Percentiles rank a stretch among this genome's conserved stretches.
Conservation (phyloP, 305 asterid species). For the Rubia peregrina region DNA sequence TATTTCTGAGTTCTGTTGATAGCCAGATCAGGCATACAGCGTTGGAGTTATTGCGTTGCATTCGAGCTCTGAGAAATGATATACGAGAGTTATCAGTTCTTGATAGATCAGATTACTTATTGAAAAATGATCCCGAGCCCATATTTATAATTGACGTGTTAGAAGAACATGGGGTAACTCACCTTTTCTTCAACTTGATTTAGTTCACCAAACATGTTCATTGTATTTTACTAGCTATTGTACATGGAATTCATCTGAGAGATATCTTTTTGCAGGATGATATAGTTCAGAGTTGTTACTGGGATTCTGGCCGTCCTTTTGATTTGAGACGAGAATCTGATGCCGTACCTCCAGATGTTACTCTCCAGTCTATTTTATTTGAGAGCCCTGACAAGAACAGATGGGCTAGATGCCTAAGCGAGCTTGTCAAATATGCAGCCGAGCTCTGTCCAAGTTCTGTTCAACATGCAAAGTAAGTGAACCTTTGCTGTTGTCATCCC, state of each 20-base stretch:
- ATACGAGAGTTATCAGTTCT: conserved; percentile 57
- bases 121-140: conserved; percentile 78
- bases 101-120: conserved; percentile 51
- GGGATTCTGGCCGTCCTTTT: conserved; percentile 95
- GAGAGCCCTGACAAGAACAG: conserved; percentile 98
- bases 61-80: conserved; percentile 86
- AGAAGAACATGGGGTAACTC: conserved; percentile 97
- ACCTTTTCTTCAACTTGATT: conserved; percentile 19
- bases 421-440: conserved; percentile 85
- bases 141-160: conserved; percentile 96
- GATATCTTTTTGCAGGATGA: conserved; percentile 63
- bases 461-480: conserved; percentile 87
- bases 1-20: conserved; percentile 95
- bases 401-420: conserved; percentile 98
- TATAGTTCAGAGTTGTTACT: conserved; percentile 98
- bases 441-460: conserved; percentile 95
- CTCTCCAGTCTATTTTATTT: conserved; percentile 89
- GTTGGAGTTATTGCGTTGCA: conserved; percentile 90
- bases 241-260: not conserved
- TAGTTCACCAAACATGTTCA: not conserved
- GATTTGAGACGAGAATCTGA: conserved; percentile 95
- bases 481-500: not conserved
- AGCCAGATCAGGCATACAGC: conserved; percentile 99
- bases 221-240: not conserved
- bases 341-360: conserved; percentile 83